Conservation (phyloP, 148 eudicot species). For the Rhododendron molle region DNA sequence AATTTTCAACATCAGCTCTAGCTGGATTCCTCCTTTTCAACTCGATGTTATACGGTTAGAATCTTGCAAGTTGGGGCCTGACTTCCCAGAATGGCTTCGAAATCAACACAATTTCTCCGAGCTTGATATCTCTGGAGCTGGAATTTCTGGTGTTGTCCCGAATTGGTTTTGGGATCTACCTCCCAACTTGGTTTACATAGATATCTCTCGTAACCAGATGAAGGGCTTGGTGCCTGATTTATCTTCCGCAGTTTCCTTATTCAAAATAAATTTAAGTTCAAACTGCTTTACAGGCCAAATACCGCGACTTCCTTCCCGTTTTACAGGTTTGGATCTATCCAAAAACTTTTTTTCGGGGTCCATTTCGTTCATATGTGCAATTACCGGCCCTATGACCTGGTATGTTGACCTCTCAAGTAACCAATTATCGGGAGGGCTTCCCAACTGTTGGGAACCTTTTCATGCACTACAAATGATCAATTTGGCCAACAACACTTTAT, state of each 20-base stretch:
- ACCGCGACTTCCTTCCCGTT: neutral
- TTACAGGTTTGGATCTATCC: slow-evolving; percentile 13
- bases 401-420: slow-evolving; percentile 11
- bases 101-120: neutral
- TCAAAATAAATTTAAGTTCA: neutral
- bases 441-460: slow-evolving; percentile 3
- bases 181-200: neutral
- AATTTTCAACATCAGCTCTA: neutral
- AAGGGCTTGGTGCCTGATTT: slow-evolving; percentile 10
- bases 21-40: slow-evolving; percentile 20
- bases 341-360: slow-evolving; percentile 1
- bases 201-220: slow-evolving; percentile 20
- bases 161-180: slow-evolving; percentile 10
- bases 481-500: slow-evolving; percentile 9
- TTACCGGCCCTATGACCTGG: rapidly evolving
- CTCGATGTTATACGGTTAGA: neutral
- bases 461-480: neutral
- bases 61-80: slow-evolving; percentile 13
- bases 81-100: slow-evolving; percentile 18
- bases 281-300: slow-evolving; percentile 9
- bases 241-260: neutral
- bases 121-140: slow-evolving; percentile 3
- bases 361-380: neutral
- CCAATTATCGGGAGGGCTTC: neutral
- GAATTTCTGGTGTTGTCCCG: neutral